phyloP scores from a whole-genome alignment of 495 filamentous ascomycete species.

The Annulohypoxylon nitens region DNA sequence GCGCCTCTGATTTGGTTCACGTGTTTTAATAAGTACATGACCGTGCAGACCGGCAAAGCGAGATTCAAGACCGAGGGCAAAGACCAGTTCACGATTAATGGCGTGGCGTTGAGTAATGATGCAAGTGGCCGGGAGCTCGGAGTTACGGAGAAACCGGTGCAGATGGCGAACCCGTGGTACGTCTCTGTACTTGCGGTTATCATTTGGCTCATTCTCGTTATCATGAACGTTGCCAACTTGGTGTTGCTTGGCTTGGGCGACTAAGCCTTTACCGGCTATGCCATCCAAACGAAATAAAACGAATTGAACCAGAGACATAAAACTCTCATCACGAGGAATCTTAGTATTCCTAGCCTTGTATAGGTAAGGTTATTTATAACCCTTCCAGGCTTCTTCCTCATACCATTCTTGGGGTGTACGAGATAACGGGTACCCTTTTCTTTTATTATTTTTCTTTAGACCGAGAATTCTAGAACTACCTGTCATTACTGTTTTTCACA shows the following conservation, averaged over 20 bases:
- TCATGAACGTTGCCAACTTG: constrained; percentile 81
- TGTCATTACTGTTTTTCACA: neutral
- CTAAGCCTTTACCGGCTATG: constrained; percentile 24
- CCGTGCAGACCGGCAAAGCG: constrained; percentile 62
- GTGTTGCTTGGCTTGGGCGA: constrained; percentile 74
- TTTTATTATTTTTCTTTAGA: neutral
- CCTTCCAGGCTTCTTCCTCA: neutral
- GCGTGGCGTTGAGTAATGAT: constrained; percentile 12
- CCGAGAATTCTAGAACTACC: neutral
- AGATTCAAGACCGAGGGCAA: constrained; percentile 51
- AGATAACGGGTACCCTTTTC: neutral
- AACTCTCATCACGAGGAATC: neutral
- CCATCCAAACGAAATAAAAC: neutral
- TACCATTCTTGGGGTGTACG: neutral
- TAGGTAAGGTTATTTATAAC: neutral
- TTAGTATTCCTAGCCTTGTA: neutral
- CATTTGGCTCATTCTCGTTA: constrained; percentile 76
- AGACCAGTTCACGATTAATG: constrained; percentile 33
- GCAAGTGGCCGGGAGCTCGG: constrained; percentile 40
- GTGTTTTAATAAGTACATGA: constrained; percentile 85
- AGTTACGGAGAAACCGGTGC: constrained; percentile 50
- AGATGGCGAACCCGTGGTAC: constrained; percentile 74
- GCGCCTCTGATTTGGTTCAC: constrained; percentile 92
- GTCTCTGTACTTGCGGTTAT: constrained; percentile 66
- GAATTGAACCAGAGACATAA: too few relatives aligned